phyloP scores from a whole-genome alignment of 1,284 basidiomycete species.

The Sporisorium scitamineum region DNA sequence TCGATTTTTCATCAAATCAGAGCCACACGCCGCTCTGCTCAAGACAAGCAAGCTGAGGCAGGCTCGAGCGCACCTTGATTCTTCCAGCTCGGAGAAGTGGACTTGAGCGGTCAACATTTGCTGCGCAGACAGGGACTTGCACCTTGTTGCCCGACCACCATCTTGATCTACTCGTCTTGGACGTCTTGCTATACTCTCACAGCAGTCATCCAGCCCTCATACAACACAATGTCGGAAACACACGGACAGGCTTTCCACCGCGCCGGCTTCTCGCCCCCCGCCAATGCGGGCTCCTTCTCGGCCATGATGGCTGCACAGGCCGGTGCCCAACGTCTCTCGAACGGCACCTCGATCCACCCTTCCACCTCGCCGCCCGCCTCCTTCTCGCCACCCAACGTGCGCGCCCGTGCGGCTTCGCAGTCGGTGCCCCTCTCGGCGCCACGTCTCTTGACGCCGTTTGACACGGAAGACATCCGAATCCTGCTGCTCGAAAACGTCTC shows the following conservation, averaged over 20 bases:
- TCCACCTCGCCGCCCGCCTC: slow-evolving; percentile 45
- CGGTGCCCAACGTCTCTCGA: slow-evolving; percentile 41
- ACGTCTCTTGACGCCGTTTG: slow-evolving; percentile 64
- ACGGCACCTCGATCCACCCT: slow-evolving; percentile 34
- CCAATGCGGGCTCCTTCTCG: slow-evolving; percentile 55
- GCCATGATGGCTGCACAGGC: slow-evolving; percentile 63
- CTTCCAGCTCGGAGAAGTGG: not conserved
- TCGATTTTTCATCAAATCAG: slow-evolving; percentile 13
- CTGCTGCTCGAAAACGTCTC: slow-evolving; percentile 96
- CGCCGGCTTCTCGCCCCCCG: slow-evolving; percentile 61
- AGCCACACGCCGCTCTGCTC: not conserved
- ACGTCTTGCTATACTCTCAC: not conserved
- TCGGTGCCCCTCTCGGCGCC: slow-evolving; percentile 50
- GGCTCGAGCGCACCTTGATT: slow-evolving; percentile 22
- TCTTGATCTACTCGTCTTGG: slow-evolving; percentile 3
- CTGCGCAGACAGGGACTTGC: not conserved
- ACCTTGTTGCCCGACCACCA: slow-evolving; percentile 13
- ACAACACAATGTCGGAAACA: slow-evolving; percentile 35
- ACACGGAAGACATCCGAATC: slow-evolving; percentile 71
- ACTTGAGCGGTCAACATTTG: slow-evolving; percentile 3
- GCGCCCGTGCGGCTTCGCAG: slow-evolving; percentile 47
- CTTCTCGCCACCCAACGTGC: slow-evolving; percentile 31
- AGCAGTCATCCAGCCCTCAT: slow-evolving; percentile 13
- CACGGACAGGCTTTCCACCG: slow-evolving; percentile 62
- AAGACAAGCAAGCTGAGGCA: not conserved